These are phyloP conservation scores for Fusarium sp. DNA, from an alignment of 2,329 filamentous ascomycete species.

Conservation along the genomic window DNA sequence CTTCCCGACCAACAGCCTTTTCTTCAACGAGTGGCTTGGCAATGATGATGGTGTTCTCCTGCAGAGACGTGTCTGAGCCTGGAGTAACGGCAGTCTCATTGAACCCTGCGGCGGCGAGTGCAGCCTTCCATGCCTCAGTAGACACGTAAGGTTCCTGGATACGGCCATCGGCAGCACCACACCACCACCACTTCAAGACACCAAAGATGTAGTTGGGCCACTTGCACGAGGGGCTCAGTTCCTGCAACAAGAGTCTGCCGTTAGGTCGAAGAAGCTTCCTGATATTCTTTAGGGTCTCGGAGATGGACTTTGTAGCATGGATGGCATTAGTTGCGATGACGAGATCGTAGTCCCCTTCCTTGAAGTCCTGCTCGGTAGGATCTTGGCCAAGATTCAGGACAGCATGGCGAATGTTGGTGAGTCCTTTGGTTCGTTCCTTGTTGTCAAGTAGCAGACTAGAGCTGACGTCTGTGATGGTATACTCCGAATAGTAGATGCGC, in stretches of 20 bases:
- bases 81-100: conserved; percentile 20
- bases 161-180: conserved; percentile 46
- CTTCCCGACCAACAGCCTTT: background rate
- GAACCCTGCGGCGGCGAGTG: conserved; percentile 46
- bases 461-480: conserved; percentile 49
- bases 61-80: conserved; percentile 30
- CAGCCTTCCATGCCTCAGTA: conserved; percentile 41
- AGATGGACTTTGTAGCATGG: conserved; percentile 50
- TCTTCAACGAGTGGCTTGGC: background rate
- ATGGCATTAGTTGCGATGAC: conserved; percentile 34
- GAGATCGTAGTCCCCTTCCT: background rate
- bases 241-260: conserved; percentile 48
- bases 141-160: conserved; percentile 43
- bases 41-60: conserved; percentile 26
- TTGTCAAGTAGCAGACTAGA: conserved; percentile 44
- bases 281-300: conserved; percentile 46
- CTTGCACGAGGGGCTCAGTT: conserved; percentile 40
- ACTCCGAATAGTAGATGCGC: conserved; percentile 39
- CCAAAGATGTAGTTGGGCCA: conserved; percentile 48
- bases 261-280: conserved; percentile 48
- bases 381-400: conserved; percentile 3
- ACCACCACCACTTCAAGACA: conserved; percentile 52
- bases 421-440: conserved; percentile 42
- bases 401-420: conserved; percentile 19
- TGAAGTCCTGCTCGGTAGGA: conserved; percentile 1